Evolutionary conservation across 371 early-diverging fungal genomes (phyloP), one percentile per base, ranked within the genome.

Genomic region (Saksenaea oblongispora): DNA sequence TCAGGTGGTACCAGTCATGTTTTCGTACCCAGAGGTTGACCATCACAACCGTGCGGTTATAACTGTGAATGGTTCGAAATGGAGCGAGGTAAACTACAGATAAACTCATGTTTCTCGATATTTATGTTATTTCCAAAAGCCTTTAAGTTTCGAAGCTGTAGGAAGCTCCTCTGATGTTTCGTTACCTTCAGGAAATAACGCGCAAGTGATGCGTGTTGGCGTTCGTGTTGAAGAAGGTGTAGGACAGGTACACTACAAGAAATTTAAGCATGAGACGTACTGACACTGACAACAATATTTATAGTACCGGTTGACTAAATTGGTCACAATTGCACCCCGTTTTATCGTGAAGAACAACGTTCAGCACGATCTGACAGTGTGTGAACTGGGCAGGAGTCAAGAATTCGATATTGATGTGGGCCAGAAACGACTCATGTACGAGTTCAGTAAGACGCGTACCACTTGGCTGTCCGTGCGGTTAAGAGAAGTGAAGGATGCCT

Each of bases 61-160:
- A 15, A 76, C 86, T n/a, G 76, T 87, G 14, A 73, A 65, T 8
- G 80, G 81, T 3, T 87, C 90, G 0, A 90, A 91, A n/a, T 93
- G 90, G 92, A 92, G 93, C 65, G 74, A 82, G 61, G 74, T 71
- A 64, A 62, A 13, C 24, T 15, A 18, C 5, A 4, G 71, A 71
- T 27, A 37, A 54, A 10, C 22, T 26, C 14, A 14, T 35, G n/a
- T 17, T 14, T 35, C 11, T 27, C 34, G 17, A 47, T 24, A 31
- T 24, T 18, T 17, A 0, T 31, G 13, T 39, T 14, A 10, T n/a
- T 26, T 26, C 37, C 18, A 51, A n/a, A 67, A 87, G 67, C 89
- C 89, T 1, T 69, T 93, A 55, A 92, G 91, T 69, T 92, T 95
- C 56, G 95, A 95, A 65, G 92, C 92, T 0, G 89, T 93, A 18